These are phyloP conservation scores for Erodium moschatum DNA, from an alignment of 441 rosid genomes.

Conservation along the genomic window DNA sequence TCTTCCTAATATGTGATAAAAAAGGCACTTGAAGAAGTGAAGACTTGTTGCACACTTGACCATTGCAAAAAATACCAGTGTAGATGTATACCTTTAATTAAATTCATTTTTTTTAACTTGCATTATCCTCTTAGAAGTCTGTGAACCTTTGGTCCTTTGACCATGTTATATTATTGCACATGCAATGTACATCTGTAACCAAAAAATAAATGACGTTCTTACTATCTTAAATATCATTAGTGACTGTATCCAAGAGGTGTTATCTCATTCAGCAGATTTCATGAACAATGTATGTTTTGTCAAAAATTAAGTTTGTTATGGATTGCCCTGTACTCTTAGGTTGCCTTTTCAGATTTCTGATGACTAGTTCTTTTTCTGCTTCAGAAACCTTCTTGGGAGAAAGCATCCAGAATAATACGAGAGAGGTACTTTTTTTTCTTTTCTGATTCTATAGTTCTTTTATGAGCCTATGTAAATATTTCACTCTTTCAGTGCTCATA, in stretches of 20 bases:
- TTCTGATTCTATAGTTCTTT: background rate
- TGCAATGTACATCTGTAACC: background rate
- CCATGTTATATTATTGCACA: background rate
- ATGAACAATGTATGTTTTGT: background rate
- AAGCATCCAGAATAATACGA: slow-evolving; percentile 64
- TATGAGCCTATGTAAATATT: background rate
- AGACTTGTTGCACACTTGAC: background rate
- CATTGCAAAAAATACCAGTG: background rate
- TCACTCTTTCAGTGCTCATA: background rate
- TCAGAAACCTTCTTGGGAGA: slow-evolving; percentile 98
- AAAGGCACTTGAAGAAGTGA: background rate
- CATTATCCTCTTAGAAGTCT: background rate
- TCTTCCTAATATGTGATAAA: background rate
- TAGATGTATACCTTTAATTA: background rate
- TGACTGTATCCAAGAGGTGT: background rate
- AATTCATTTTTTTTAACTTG: background rate
- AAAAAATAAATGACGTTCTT: background rate
- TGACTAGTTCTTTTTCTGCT: slow-evolving; percentile 22
- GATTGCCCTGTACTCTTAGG: slow-evolving; percentile 5
- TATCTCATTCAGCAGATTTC: background rate
- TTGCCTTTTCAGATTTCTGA: slow-evolving; percentile 16
- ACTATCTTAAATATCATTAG: background rate
- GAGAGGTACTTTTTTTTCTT: slow-evolving; percentile 43
- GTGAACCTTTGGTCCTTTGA: background rate
- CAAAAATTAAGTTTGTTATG: background rate